Evolutionary conservation across 1,139 yeast genomes (phyloP).

Genomic region (Debaryomyces sp.): DNA sequence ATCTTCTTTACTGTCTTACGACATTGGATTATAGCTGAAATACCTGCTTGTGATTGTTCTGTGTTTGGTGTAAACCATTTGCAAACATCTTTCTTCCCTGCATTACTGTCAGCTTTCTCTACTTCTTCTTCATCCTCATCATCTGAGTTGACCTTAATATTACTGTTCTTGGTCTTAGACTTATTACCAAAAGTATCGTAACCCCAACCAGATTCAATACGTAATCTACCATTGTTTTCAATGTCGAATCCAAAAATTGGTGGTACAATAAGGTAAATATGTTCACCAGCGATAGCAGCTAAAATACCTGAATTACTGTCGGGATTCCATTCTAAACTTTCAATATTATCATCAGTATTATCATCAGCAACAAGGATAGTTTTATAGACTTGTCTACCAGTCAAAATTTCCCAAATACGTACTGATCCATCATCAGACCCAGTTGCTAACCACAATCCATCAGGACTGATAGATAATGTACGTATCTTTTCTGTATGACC

Average conservation of each 20-base stretch:
- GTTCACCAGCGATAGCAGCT: constrained; percentile 85
- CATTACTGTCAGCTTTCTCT: constrained; percentile 31
- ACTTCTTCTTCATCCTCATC: constrained; percentile 42
- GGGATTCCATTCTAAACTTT: constrained; percentile 91
- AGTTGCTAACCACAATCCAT: constrained; percentile 94
- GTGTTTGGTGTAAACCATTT: constrained; percentile 85
- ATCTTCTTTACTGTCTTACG: constrained; percentile 76
- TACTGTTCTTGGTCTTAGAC: constrained; percentile 33
- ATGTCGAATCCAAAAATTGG: constrained; percentile 88
- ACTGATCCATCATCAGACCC: constrained; percentile 97
- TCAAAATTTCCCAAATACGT: constrained; percentile 93
- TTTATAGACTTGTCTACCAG: constrained; percentile 90
- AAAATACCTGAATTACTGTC: constrained; percentile 69
- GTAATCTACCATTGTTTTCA: constrained; percentile 78
- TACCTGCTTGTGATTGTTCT: constrained; percentile 64
- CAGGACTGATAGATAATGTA: constrained; percentile 80
- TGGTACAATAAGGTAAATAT: constrained; percentile 77
- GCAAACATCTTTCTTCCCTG: constrained; percentile 61
- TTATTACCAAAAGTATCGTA: constrained; percentile 73
- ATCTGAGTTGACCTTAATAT: constrained; percentile 47
- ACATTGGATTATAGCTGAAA: constrained; percentile 70
- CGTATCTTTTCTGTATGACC: constrained; percentile 89
- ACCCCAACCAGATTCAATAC: constrained; percentile 92
- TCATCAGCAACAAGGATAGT: constrained; percentile 55
- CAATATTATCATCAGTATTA: constrained; percentile 75